Base-by-base conservation (phyloP, 208 protist genomes). In the Trypanosoma theileri region DNA sequence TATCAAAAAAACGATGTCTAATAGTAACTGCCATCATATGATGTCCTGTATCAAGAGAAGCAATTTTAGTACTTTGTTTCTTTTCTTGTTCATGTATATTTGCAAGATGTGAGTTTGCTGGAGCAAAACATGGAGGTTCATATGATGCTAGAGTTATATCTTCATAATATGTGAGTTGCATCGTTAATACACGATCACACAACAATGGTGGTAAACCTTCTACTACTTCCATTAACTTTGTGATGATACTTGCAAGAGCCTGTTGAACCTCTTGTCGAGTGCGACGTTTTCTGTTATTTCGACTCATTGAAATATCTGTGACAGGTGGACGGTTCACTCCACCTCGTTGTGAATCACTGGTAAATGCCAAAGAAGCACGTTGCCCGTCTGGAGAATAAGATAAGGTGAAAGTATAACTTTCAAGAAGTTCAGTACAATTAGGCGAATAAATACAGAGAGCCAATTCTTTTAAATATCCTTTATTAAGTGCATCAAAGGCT, bases 401-500 rank as follows among this genome's bases (percentile, higher is more conserved):
- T 55, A 95, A 71, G 19, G 67, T 68, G 61, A 95, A 93, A 59
- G 71, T 80, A 73, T 92, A 95, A 65, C 84, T 93, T 66, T 95
- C 86, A 21, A 92, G 76, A 31, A 88, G 66, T 50, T 83, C 80
- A 16, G 56, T 71, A 53, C 79, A 88, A 13, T 84, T 69, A 11
- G 68, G 79, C 24, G 81, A 79, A 72, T 89, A 86, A n/a, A 93
- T 74, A 61, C 86, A 93, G 42, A 95, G 73, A 6, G 86, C 63
- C 66, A 92, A 69, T 68, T 92, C 82, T 64, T 91, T 86, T 8
- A 95, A 73, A 52, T 93, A 95, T 42, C 80, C 79, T 35, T 81
- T 75, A 54, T 92, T 91, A 3, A 95, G 73, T 24, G 89, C 89
- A 64, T 93, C 86, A 69, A 95, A 90, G n/a, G 81, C 84, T 56